These are phyloP conservation scores for Aspergillus sojae DNA, from an alignment of 2,329 filamentous ascomycete species.

Conservation along the genomic window DNA sequence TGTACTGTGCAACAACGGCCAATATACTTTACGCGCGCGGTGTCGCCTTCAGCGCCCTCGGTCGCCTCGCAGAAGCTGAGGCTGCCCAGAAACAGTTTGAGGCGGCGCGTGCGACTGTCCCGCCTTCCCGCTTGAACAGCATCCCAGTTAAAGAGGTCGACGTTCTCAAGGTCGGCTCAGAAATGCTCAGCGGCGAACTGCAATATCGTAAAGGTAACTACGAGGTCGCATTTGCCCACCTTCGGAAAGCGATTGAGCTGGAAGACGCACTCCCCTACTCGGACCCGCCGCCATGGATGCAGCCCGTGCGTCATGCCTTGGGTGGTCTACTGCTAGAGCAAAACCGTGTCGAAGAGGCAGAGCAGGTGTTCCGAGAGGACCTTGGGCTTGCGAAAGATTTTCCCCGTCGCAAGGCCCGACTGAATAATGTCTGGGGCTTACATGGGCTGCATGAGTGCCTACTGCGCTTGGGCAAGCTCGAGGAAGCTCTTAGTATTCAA, in stretches of 20 bases:
- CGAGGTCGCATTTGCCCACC: slow-evolving; percentile 59
- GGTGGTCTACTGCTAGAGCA: slow-evolving; percentile 70
- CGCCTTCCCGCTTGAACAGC: slow-evolving; percentile 55
- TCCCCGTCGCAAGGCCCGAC: slow-evolving; percentile 65
- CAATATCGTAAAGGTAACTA: slow-evolving; percentile 66
- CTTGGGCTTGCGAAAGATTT: slow-evolving; percentile 60
- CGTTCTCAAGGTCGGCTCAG: slow-evolving; percentile 56
- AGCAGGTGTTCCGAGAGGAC: slow-evolving; percentile 61
- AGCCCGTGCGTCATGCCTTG: slow-evolving; percentile 69
- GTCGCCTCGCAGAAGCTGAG: slow-evolving; percentile 56
- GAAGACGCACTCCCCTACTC: slow-evolving; percentile 68
- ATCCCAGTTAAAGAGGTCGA: slow-evolving; percentile 35
- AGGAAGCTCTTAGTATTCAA: slow-evolving; percentile 50
- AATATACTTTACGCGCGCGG: slow-evolving; percentile 69
- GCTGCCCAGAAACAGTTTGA: slow-evolving; percentile 55
- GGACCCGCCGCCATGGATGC: slow-evolving; percentile 79
- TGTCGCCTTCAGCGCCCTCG: slow-evolving; percentile 64
- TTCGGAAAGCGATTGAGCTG: slow-evolving; percentile 59
- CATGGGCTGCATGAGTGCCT: slow-evolving; percentile 74
- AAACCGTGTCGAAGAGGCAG: slow-evolving; percentile 57
- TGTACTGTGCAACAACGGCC: slow-evolving; percentile 71
- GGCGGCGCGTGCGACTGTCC: slow-evolving; percentile 55
- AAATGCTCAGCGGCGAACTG: slow-evolving; percentile 70
- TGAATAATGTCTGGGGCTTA: slow-evolving; percentile 73
- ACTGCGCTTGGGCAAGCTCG: slow-evolving; percentile 50